phyloP scores from a whole-genome alignment of 805 yeast species.

The Groenewaldozyma tartarivorans region DNA sequence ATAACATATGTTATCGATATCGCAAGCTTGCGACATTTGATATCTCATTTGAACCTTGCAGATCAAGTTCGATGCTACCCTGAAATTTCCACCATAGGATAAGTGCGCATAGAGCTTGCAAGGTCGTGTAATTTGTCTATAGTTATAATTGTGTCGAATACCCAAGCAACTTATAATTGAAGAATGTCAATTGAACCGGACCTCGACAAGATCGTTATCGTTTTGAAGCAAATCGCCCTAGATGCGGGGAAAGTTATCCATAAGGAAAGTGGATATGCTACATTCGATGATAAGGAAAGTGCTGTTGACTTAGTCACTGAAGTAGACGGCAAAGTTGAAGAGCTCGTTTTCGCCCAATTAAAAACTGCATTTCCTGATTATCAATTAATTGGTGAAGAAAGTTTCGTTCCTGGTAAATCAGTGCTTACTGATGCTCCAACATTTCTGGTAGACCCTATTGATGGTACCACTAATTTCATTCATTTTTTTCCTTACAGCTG shows the following conservation, averaged over 20 bases:
- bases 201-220: slow-evolving; percentile 28
- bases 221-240: slow-evolving; percentile 32
- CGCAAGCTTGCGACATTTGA: too few relatives aligned
- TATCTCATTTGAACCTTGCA: too few relatives aligned
- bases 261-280: slow-evolving; percentile 37
- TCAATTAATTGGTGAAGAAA: slow-evolving; percentile 54
- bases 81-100: too few relatives aligned
- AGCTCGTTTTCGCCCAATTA: slow-evolving; percentile 28
- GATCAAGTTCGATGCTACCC: too few relatives aligned
- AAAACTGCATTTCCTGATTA: slow-evolving; percentile 36
- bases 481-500: slow-evolving; percentile 56
- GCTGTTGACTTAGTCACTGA: slow-evolving; percentile 55
- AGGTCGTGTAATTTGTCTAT: too few relatives aligned
- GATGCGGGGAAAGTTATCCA: slow-evolving; percentile 44
- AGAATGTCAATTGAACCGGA: slow-evolving; percentile 11
- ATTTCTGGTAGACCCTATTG: slow-evolving; percentile 56
- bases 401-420: slow-evolving; percentile 41
- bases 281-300: slow-evolving; percentile 48
- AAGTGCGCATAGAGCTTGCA: too few relatives aligned
- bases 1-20: too few relatives aligned
- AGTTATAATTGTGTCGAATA: too few relatives aligned
- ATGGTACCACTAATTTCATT: slow-evolving; percentile 57
- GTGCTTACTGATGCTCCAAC: slow-evolving; percentile 44
- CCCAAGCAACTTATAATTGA: too few relatives aligned
- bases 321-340: slow-evolving; percentile 49